These are phyloP conservation scores for Hirsutella minnesotensis DNA, from an alignment of 2,329 filamentous ascomycete genomes.

Conservation along the genomic window DNA sequence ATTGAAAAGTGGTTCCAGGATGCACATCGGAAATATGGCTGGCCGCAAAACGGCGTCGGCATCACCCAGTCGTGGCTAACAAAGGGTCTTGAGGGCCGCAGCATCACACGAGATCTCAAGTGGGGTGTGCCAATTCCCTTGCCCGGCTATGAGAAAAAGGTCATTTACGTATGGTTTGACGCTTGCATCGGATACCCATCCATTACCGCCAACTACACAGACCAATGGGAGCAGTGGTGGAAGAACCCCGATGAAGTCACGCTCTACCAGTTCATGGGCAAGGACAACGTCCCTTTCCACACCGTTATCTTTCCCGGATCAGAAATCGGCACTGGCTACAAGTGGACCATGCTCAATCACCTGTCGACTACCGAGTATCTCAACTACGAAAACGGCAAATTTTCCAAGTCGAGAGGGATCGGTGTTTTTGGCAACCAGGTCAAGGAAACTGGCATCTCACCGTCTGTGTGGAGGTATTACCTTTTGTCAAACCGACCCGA, in stretches of 20 bases:
- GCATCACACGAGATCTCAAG: conserved; percentile 84
- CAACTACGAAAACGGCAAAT: conserved; percentile 83
- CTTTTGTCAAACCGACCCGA: conserved; percentile 78
- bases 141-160: conserved; percentile 46
- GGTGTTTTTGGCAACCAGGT: conserved; percentile 89
- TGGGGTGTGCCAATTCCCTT: conserved; percentile 61
- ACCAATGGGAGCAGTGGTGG: conserved; percentile 92
- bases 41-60: conserved; percentile 62
- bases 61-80: conserved; percentile 75
- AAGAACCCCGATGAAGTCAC: conserved; percentile 76
- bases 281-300: conserved; percentile 54
- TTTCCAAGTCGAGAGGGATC: conserved; percentile 80
- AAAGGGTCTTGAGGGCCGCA: conserved; percentile 73
- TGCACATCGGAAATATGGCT: conserved; percentile 60
- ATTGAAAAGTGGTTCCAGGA: conserved; percentile 69
- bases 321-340: conserved; percentile 71
- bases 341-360: conserved; percentile 83
- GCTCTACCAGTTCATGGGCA: conserved; percentile 93
- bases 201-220: conserved; percentile 82
- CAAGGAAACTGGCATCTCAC: conserved; percentile 69
- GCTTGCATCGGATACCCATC: conserved; percentile 92
- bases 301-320: conserved; percentile 84
- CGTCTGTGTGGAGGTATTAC: conserved; percentile 92
- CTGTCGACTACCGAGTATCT: conserved; percentile 80
- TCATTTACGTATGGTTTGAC: conserved; percentile 90